These are phyloP conservation scores for Nitzschia sp. DNA, from an alignment of 108 stramenopile species.

Conservation along the genomic window DNA sequence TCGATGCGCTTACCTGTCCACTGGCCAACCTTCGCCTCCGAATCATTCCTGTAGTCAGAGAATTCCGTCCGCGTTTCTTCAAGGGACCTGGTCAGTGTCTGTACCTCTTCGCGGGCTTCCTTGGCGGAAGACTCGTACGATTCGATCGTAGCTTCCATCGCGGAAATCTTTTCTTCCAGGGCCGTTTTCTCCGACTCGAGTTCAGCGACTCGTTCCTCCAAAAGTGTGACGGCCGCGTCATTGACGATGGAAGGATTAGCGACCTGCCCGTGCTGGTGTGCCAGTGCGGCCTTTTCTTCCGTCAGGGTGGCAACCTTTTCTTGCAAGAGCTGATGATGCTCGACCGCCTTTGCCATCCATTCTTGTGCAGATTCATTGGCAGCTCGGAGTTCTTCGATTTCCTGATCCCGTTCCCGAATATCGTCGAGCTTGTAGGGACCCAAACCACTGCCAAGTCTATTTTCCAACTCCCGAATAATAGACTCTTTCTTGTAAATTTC, in stretches of 20 bases:
- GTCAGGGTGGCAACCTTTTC: constrained; percentile 41
- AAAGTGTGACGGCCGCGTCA: not conserved
- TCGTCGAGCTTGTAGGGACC: constrained; percentile 34
- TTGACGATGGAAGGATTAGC: not conserved
- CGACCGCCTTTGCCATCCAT: constrained; percentile 80
- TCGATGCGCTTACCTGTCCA: too few relatives aligned
- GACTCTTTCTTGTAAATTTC: constrained; percentile 44
- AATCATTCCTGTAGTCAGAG: too few relatives aligned
- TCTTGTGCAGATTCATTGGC: constrained; percentile 72
- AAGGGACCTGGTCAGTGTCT: constrained; percentile 26
- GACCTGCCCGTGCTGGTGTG: constrained; percentile 4
- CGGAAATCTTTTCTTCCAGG: constrained; percentile 13
- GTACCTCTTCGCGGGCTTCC: constrained; percentile 31
- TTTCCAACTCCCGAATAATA: constrained; percentile 40
- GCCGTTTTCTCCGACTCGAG: not conserved
- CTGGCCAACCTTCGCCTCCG: too few relatives aligned
- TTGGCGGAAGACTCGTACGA: constrained; percentile 17
- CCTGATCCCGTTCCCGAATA: constrained; percentile 34
- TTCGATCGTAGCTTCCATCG: constrained; percentile 11
- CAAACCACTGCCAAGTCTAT: constrained; percentile 29
- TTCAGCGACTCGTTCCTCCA: constrained; percentile 12
- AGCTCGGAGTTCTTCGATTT: constrained; percentile 47
- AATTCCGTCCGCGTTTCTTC: too few relatives aligned
- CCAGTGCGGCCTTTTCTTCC: constrained; percentile 32
- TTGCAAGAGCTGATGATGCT: constrained; percentile 54